Conservation (phyloP, 169 alveolate species). For the Theileria luwenshuni region DNA sequence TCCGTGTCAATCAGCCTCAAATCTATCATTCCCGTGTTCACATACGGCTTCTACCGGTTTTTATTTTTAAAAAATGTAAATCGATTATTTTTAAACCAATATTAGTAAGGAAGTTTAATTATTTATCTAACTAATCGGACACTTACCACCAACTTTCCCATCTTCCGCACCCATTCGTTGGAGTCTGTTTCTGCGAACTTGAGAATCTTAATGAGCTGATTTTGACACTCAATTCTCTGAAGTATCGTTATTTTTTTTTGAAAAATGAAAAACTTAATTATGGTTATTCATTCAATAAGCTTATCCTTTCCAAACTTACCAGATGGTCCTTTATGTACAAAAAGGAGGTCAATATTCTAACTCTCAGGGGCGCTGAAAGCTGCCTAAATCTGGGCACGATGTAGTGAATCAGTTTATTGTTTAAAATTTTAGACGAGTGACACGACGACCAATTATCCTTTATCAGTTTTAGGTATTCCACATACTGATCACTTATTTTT, state of each 20-base stretch:
- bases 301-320: constrained; percentile 66
- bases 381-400: constrained; percentile 78
- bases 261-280: neutral
- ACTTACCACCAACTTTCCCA: constrained; percentile 81
- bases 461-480: constrained; percentile 68
- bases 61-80: too few species aligned
- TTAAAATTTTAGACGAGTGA: constrained; percentile 78
- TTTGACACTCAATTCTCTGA: constrained; percentile 43
- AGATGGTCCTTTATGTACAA: constrained; percentile 75
- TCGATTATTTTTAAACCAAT: neutral
- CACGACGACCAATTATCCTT: constrained; percentile 85
- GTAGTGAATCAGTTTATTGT: constrained; percentile 62
- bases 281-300: neutral
- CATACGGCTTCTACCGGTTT: constrained; percentile 81
- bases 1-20: constrained; percentile 86
- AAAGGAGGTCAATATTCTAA: constrained; percentile 78
- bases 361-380: constrained; percentile 82
- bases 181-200: constrained; percentile 83
- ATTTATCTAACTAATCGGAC: too few species aligned
- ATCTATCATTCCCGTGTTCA: constrained; percentile 84
- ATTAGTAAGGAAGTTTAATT: neutral
- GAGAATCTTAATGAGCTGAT: constrained; percentile 34
- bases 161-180: constrained; percentile 89
- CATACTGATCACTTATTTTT: constrained; percentile 62
- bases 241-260: neutral